These are phyloP conservation scores for Lablab purpureus DNA, from an alignment of 306 rosid genomes.

Conservation along the genomic window DNA sequence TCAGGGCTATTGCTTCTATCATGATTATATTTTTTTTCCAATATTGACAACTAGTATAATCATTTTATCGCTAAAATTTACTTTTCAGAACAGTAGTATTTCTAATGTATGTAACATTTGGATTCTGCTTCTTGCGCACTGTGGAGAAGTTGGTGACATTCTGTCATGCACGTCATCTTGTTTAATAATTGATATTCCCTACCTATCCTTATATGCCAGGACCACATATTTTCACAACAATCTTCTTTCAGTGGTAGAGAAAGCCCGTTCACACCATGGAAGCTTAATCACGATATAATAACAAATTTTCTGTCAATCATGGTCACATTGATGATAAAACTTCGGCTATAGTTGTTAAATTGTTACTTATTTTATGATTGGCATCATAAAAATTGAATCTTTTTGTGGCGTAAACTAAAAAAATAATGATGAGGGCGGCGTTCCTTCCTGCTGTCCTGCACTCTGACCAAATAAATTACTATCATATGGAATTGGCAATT, in stretches of 20 bases:
- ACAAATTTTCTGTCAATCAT: neutral
- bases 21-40: neutral
- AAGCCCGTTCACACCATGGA: neutral
- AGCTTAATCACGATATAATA: neutral
- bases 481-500: slow-evolving; percentile 7
- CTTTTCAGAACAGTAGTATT: too few species aligned
- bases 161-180: slow-evolving; percentile 26
- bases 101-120: too few species aligned
- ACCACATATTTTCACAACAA: slow-evolving; percentile 16
- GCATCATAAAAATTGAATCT: neutral
- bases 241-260: neutral
- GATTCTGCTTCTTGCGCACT: slow-evolving; percentile 1
- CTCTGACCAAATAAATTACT: neutral
- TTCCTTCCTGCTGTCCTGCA: slow-evolving; percentile 37
- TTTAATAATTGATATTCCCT: slow-evolving; percentile 22
- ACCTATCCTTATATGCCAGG: neutral
- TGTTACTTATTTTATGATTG: neutral
- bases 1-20: neutral
- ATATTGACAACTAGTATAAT: too few species aligned
- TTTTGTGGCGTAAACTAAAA: slow-evolving; percentile 1
- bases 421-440: slow-evolving; percentile 1
- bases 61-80: too few species aligned
- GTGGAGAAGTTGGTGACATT: slow-evolving; percentile 31
- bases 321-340: neutral
- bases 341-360: neutral